Percentiles rank a stretch among this genome's conserved stretches.
Conservation (phyloP, 1,284 basidiomycete species). For the Rhizoctonia solani region DNA sequence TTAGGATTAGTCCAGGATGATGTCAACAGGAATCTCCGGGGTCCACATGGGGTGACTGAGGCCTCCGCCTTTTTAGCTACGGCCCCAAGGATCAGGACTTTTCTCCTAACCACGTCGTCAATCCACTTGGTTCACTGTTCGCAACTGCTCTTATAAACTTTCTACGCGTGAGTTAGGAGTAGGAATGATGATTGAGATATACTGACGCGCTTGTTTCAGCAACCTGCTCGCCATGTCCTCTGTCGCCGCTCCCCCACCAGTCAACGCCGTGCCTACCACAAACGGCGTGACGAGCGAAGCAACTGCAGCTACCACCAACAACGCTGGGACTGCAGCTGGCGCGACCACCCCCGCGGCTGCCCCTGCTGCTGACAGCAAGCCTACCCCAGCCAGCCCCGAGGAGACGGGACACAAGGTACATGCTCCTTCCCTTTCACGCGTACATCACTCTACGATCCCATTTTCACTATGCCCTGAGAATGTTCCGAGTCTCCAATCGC, state of each 20-base stretch:
- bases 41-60: conserved; percentile 18
- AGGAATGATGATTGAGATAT: background rate
- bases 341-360: conserved; percentile 25
- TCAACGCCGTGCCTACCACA: conserved; percentile 27
- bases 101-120: conserved; percentile 36
- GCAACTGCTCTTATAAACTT: conserved; percentile 26
- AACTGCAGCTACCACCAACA: conserved; percentile 30
- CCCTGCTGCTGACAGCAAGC: conserved; percentile 17
- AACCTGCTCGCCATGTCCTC: conserved; percentile 33
- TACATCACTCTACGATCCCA: background rate
- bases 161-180: conserved; percentile 28
- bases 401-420: conserved; percentile 32
- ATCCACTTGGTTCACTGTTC: conserved; percentile 35
- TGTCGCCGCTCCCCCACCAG: conserved; percentile 35
- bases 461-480: background rate
- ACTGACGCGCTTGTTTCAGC: conserved; percentile 4
- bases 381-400: background rate
- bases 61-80: conserved; percentile 23
- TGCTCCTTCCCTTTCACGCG: background rate
- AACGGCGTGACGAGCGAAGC: conserved; percentile 29
- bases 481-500: background rate
- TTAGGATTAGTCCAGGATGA: conserved; percentile 30
- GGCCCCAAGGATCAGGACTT: conserved; percentile 20
- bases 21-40: conserved; percentile 21
- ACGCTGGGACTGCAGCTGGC: conserved; percentile 26